A percentile compares a stretch with the other conserved stretches of the same genome.
phyloP scores from a whole-genome alignment of 1,284 basidiomycete species.

The Ceratobasidium sp. region DNA sequence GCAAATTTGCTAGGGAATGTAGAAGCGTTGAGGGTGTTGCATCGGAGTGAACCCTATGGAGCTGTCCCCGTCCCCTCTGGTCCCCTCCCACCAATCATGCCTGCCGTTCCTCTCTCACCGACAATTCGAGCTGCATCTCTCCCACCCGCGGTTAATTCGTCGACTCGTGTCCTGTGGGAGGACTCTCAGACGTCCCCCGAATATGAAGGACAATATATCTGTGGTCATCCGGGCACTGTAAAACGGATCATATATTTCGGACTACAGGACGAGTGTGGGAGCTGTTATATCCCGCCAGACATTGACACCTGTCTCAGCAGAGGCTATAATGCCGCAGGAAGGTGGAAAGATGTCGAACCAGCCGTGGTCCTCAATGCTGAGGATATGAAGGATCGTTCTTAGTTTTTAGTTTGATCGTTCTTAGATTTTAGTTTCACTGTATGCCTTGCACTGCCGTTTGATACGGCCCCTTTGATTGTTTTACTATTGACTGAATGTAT shows the following conservation, averaged over 20 bases:
- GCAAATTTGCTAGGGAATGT: constrained; percentile 9
- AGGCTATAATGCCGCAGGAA: not conserved
- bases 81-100: too few species aligned
- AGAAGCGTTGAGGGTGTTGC: not conserved
- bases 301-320: too few species aligned
- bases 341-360: constrained; percentile 7
- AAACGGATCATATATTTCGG: constrained; percentile 22
- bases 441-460: too few species aligned
- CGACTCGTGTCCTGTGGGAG: not conserved
- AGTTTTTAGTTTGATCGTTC: constrained; percentile 4
- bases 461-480: too few species aligned
- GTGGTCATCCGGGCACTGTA: constrained; percentile 1
- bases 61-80: not conserved
- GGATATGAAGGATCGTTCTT: not conserved
- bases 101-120: too few species aligned
- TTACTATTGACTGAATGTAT: too few species aligned
- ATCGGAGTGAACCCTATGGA: constrained; percentile 28
- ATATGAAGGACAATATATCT: constrained; percentile 10
- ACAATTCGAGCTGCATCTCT: not conserved
- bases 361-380: constrained; percentile 5
- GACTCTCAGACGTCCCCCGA: constrained; percentile 7
- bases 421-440: not conserved
- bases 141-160: not conserved
- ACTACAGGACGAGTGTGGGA: constrained; percentile 33
- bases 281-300: constrained; percentile 5